Evolutionary conservation across 257 asterid genomes (phyloP).

Genomic region (Solanum appendiculatum): DNA sequence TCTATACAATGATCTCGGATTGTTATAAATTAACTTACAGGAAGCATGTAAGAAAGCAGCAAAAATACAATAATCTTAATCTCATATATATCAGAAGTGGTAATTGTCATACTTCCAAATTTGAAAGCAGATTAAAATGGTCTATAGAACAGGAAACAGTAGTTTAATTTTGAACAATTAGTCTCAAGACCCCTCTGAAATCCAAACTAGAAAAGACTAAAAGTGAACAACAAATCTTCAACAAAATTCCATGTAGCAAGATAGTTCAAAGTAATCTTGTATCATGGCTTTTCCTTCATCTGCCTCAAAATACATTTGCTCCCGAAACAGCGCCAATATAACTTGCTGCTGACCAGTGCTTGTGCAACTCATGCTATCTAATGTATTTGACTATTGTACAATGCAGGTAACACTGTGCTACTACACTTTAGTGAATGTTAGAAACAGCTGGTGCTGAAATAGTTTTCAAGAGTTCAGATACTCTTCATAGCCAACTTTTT

Average conservation of each 20-base stretch:
- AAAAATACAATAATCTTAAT: background rate
- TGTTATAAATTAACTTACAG: background rate
- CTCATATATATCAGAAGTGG: background rate
- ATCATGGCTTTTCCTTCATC: background rate
- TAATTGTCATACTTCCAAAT: background rate
- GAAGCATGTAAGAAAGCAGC: background rate
- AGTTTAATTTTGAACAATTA: background rate
- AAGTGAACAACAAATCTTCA: background rate
- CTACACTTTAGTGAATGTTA: background rate
- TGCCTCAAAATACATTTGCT: background rate
- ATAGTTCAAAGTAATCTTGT: background rate
- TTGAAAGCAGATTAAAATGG: background rate
- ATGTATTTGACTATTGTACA: background rate
- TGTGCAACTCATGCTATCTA: background rate
- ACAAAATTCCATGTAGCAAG: background rate
- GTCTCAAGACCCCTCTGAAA: background rate
- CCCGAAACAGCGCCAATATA: background rate
- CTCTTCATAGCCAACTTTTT: slow-evolving; percentile 68
- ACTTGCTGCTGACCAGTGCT: background rate
- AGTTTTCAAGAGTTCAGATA: slow-evolving; percentile 40
- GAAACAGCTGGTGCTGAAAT: background rate
- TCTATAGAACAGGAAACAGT: background rate
- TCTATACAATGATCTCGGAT: background rate
- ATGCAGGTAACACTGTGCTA: background rate
- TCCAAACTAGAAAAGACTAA: background rate